phyloP scores from a whole-genome alignment of 2,329 filamentous ascomycete genomes.

The Didymella pomorum region DNA sequence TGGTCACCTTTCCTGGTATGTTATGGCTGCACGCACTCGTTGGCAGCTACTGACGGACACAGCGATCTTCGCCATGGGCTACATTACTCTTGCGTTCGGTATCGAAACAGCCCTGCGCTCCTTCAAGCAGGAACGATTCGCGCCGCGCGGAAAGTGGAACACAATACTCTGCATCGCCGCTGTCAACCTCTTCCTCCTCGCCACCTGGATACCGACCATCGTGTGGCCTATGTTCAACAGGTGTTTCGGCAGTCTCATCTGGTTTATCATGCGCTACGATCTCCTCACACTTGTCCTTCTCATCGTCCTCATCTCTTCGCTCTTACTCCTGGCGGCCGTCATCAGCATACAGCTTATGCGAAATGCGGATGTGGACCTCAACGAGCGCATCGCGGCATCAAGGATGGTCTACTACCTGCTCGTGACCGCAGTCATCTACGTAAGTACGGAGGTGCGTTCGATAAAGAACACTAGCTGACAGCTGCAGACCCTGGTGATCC shows the following conservation, averaged over 20 bases:
- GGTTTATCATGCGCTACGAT: constrained; percentile 71
- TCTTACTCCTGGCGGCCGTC: constrained; percentile 61
- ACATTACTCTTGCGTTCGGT: constrained; percentile 70
- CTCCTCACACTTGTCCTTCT: constrained; percentile 64
- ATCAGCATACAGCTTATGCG: constrained; percentile 67
- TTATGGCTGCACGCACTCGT: not conserved
- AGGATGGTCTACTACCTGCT: constrained; percentile 74
- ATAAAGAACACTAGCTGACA: constrained; percentile 15
- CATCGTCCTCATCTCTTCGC: constrained; percentile 58
- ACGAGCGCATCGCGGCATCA: constrained; percentile 70
- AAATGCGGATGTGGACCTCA: constrained; percentile 62
- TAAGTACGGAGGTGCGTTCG: constrained; percentile 52
- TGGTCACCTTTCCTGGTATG: constrained; percentile 52
- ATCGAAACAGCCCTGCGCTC: constrained; percentile 67
- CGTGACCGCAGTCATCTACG: constrained; percentile 64
- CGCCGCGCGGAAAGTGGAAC: constrained; percentile 66
- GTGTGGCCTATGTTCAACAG: constrained; percentile 64
- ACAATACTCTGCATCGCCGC: constrained; percentile 64
- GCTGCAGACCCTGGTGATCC: constrained; percentile 64
- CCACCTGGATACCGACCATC: constrained; percentile 67
- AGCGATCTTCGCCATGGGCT: constrained; percentile 74
- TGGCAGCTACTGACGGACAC: constrained; percentile 28
- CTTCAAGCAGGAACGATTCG: constrained; percentile 64
- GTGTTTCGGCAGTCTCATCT: constrained; percentile 73
- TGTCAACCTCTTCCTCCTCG: constrained; percentile 61